Base-by-base conservation (phyloP, 2,329 filamentous ascomycete genomes). In the Ceratocystis cacaofunesta region DNA sequence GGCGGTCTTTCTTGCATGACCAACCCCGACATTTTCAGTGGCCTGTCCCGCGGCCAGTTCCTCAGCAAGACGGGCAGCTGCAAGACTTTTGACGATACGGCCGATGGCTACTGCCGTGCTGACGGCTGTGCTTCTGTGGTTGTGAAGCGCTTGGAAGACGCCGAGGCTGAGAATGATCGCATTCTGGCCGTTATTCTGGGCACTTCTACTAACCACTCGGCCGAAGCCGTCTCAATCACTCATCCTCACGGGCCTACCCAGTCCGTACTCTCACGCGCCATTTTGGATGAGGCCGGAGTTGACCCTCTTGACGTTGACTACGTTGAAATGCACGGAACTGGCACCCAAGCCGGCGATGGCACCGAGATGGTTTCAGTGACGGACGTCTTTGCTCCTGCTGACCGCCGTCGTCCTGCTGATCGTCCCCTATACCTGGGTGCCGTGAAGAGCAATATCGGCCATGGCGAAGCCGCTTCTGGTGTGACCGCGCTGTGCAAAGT, bases 291-390 rank as follows among this genome's bases (percentile, higher is more conserved):
- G 55, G 86, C 88, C 52, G 86, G 87, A 67, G 81, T 94, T 25
- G 85, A 92, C 71, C 87, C 89, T 1, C 80, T 85, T 62, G 87
- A 92, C 68, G 81, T 95, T 61, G 85, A 85, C 74, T 95, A 92
- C 71, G 85, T 95, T 7, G 90, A 95, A 75, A 90, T 94, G 85
- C 90, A 95, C 73, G 90, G 89, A 15, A 95, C 90, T 2, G 90
- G 90, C 41, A 95, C 89, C 0, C 89, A 94, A 73, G 89, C 88
- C 41, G 90, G 89, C 68, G 90, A 95, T 71, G 85, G 85, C 6
- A 87, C 85, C 3, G 91, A 96, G 73, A 92, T 92, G 86, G 79
- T 84, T 0, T 90, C 87, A 0, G 87, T 95, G 61, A 84, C 85
- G 2, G 75, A 78, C 61, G 75, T 79, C 5, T 82, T 79, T 68